Conservation (phyloP, 345 rosid species). For the Lumnitzera littorea region DNA sequence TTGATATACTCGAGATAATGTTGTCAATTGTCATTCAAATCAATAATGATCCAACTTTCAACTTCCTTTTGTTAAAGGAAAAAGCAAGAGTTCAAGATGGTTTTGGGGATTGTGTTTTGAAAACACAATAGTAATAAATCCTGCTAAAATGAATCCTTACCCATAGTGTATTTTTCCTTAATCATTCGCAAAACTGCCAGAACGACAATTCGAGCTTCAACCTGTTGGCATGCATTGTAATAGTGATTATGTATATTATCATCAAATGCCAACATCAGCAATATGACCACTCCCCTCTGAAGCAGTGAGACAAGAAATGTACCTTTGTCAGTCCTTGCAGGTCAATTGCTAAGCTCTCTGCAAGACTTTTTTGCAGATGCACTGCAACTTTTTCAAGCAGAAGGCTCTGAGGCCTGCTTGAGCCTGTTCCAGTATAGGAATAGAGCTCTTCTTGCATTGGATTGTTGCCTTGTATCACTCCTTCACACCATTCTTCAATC, state of each 20-base stretch:
- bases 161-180: slow-evolving; percentile 63
- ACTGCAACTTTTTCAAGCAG: slow-evolving; percentile 77
- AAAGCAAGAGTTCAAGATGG: no score
- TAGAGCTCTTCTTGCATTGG: slow-evolving; percentile 25
- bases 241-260: neutral
- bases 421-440: slow-evolving; percentile 27
- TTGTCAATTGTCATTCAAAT: neutral
- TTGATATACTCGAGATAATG: neutral
- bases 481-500: slow-evolving; percentile 98
- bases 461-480: slow-evolving; percentile 52
- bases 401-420: slow-evolving; percentile 41
- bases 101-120: neutral
- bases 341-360: slow-evolving; percentile 56
- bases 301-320: neutral
- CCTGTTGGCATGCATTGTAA: slow-evolving; percentile 37
- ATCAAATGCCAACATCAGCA: no score
- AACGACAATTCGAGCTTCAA: slow-evolving; percentile 87
- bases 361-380: slow-evolving; percentile 47
- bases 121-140: neutral
- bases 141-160: slow-evolving; percentile 20
- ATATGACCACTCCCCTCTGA: no score
- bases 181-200: slow-evolving; percentile 85
- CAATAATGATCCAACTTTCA: no score
- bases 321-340: slow-evolving; percentile 85
- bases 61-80: no score